Percentiles rank a stretch among this genome's conserved stretches.
Evolutionary conservation across 441 rosid genomes (phyloP).

Genomic region (Theobroma grandiflorum): DNA sequence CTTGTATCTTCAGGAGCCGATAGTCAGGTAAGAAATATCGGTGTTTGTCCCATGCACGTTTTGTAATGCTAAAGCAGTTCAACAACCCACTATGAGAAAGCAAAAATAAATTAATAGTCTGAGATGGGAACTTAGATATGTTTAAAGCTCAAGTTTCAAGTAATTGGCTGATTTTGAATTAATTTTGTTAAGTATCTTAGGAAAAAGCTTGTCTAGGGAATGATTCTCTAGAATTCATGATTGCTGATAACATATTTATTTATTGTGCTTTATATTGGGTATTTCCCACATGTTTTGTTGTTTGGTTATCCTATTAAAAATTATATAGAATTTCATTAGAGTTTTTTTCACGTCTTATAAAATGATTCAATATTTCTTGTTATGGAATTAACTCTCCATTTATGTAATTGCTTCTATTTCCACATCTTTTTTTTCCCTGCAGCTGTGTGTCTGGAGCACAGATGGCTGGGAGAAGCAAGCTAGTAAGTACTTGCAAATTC

Average conservation of each 20-base stretch:
- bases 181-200: not conserved
- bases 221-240: not conserved
- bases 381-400: constrained; percentile 1
- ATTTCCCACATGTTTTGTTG: constrained; percentile 8
- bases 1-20: constrained; percentile 90
- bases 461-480: constrained; percentile 97
- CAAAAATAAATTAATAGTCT: not conserved
- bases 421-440: constrained; percentile 14
- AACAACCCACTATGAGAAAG: constrained; percentile 8
- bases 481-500: constrained; percentile 67
- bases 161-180: constrained; percentile 11
- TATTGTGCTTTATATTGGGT: not conserved
- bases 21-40: constrained; percentile 58
- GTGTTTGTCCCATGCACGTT: not conserved
- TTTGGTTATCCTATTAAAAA: constrained; percentile 5
- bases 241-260: not conserved
- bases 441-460: constrained; percentile 84
- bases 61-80: constrained; percentile 16
- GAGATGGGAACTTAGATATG: not conserved
- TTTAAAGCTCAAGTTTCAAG: not conserved
- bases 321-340: not conserved
- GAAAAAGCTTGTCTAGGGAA: constrained; percentile 18
- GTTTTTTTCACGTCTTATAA: not conserved
- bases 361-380: not conserved
- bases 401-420: constrained; percentile 9